Evolutionary conservation across 306 rosid species (phyloP).

Genomic region (Oxytropis ochrocephala): DNA sequence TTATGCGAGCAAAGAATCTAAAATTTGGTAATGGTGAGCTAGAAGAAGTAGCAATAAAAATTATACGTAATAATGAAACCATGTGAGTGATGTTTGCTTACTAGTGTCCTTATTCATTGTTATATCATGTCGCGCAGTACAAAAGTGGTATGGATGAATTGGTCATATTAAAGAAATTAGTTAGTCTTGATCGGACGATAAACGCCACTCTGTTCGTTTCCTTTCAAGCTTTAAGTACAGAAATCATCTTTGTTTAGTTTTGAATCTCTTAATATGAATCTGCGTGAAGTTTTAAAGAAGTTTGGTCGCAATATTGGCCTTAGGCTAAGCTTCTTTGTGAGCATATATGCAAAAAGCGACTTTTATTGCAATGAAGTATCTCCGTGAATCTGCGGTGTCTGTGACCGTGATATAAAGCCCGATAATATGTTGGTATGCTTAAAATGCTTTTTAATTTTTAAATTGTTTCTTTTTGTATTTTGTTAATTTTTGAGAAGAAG

Average conservation of each 20-base stretch:
- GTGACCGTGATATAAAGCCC: conserved; percentile 96
- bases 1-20: conserved; percentile 96
- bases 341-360: conserved; percentile 92
- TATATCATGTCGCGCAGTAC: conserved; percentile 49
- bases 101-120: neutral
- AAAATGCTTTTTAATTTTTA: neutral
- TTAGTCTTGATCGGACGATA: conserved; percentile 94
- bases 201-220: conserved; percentile 99
- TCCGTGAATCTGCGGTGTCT: conserved; percentile 95
- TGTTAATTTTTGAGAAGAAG: too few species aligned
- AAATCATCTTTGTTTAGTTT: conserved; percentile 98
- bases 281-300: too few species aligned
- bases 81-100: conserved; percentile 50
- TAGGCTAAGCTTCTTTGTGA: conserved; percentile 88
- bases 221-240: conserved; percentile 95
- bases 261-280: conserved; percentile 99
- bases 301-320: conserved; percentile 99
- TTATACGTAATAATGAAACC: conserved; percentile 92
- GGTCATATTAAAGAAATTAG: conserved; percentile 89
- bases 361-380: conserved; percentile 93
- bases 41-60: conserved; percentile 92
- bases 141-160: conserved; percentile 96
- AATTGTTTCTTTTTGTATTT: too few species aligned
- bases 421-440: conserved; percentile 91
- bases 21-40: conserved; percentile 86